Conservation (phyloP, 257 asterid species). For the Agastache rugosa region DNA sequence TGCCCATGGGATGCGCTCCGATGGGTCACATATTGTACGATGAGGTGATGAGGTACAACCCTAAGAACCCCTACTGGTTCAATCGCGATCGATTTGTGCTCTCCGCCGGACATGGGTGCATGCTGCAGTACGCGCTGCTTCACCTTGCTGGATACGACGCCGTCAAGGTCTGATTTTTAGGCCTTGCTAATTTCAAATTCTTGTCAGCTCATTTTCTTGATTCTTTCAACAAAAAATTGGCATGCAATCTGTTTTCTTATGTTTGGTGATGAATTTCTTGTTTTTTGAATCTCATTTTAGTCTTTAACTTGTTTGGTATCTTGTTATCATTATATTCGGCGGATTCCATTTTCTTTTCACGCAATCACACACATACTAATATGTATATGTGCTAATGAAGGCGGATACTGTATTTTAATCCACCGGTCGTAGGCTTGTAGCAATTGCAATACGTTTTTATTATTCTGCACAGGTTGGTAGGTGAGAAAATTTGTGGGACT, state of each 20-base stretch:
- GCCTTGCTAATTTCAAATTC: not conserved
- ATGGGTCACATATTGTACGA: slow-evolving; percentile 89
- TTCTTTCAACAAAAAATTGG: not conserved
- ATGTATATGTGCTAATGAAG: not conserved
- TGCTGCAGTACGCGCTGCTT: slow-evolving; percentile 92
- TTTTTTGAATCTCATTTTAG: slow-evolving; percentile 16
- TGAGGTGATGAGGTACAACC: slow-evolving; percentile 92
- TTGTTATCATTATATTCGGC: not conserved
- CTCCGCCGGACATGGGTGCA: slow-evolving; percentile 97
- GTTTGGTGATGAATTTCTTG: slow-evolving; percentile 3
- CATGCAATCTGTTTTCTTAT: slow-evolving; percentile 23
- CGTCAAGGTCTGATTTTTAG: slow-evolving; percentile 76
- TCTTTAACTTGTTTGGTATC: not conserved
- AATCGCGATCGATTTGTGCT: slow-evolving; percentile 91
- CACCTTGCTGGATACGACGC: slow-evolving; percentile 88
- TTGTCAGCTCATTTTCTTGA: not conserved
- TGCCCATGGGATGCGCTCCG: slow-evolving; percentile 96
- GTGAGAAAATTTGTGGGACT: not conserved
- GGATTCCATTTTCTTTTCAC: not conserved
- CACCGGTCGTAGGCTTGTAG: too few species aligned
- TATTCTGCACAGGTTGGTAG: slow-evolving; percentile 3
- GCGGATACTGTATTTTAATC: too few species aligned
- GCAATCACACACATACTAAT: not conserved
- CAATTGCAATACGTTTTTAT: too few species aligned
- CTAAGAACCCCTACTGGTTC: slow-evolving; percentile 95